phyloP scores from a whole-genome alignment of 495 filamentous ascomycete species.

The Trichoderma virens region DNA sequence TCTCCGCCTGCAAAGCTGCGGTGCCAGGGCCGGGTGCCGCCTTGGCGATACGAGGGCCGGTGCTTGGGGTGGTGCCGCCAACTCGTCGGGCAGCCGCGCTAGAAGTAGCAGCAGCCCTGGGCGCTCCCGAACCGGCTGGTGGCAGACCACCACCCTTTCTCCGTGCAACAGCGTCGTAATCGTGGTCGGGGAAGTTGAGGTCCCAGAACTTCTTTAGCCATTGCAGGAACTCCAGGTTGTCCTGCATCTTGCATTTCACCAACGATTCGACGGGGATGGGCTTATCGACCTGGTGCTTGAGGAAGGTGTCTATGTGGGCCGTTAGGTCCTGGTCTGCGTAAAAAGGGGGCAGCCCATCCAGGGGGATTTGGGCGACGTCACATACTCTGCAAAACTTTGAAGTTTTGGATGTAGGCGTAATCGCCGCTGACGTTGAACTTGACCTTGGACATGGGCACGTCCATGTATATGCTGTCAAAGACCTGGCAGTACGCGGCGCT shows the following conservation, averaged over 20 bases:
- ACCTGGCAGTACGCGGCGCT: conserved; percentile 95
- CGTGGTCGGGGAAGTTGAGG: conserved; percentile 91
- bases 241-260: conserved; percentile 98
- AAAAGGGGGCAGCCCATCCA: conserved; percentile 8
- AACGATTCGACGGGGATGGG: conserved; percentile 80
- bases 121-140: conserved; percentile 33
- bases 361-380: conserved; percentile 16
- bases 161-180: conserved; percentile 83
- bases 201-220: conserved; percentile 97
- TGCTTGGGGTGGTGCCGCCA: conserved; percentile 69
- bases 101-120: conserved; percentile 38
- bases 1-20: conserved; percentile 71
- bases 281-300: conserved; percentile 77
- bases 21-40: conserved; percentile 48
- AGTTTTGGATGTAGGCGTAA: conserved; percentile 96
- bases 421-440: conserved; percentile 97
- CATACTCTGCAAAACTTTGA: conserved; percentile 92
- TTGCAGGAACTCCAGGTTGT: conserved; percentile 98
- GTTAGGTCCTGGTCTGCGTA: background rate
- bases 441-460: conserved; percentile 92
- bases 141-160: conserved; percentile 72
- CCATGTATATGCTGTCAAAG: conserved; percentile 94
- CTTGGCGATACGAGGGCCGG: conserved; percentile 44
- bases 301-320: conserved; percentile 59
- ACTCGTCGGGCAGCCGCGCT: conserved; percentile 36